Evolutionary conservation across 768 basidiomycete species (phyloP).

Genomic region (Lentinula detonsa): DNA sequence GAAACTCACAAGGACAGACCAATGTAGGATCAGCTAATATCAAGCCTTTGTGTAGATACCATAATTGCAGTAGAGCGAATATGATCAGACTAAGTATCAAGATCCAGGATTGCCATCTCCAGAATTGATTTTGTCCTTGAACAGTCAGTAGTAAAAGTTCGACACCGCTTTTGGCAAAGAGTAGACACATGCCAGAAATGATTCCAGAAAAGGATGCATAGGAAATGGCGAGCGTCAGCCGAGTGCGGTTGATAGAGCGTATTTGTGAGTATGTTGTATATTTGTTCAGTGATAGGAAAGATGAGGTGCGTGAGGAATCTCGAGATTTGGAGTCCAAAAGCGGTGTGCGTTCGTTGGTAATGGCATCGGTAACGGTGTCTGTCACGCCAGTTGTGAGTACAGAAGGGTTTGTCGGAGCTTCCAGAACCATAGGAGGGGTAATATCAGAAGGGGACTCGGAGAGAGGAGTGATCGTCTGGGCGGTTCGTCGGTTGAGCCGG

Average conservation of each 20-base stretch:
- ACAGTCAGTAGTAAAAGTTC: slow-evolving; percentile 80
- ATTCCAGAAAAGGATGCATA: slow-evolving; percentile 88
- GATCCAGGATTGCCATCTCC: slow-evolving; percentile 80
- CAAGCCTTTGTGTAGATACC: slow-evolving; percentile 79
- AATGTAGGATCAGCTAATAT: slow-evolving; percentile 79
- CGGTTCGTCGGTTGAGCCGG: slow-evolving; percentile 39
- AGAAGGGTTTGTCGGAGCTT: slow-evolving; percentile 29
- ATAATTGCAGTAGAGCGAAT: slow-evolving; percentile 77
- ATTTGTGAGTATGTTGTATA: slow-evolving; percentile 15
- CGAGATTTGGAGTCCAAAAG: slow-evolving; percentile 39
- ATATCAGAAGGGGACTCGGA: slow-evolving; percentile 20
- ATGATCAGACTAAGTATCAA: slow-evolving; percentile 64
- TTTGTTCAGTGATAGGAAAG: slow-evolving; percentile 14
- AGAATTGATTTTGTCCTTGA: slow-evolving; percentile 73
- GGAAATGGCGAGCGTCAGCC: slow-evolving; percentile 67
- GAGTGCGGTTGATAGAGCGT: slow-evolving; percentile 35
- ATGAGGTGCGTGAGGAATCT: slow-evolving; percentile 21
- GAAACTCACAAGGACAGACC: slow-evolving; percentile 72
- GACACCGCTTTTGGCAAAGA: slow-evolving; percentile 92
- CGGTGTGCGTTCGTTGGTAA: slow-evolving; percentile 51
- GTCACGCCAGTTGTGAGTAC: slow-evolving; percentile 29
- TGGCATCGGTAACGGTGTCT: slow-evolving; percentile 23
- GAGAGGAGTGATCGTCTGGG: slow-evolving; percentile 12
- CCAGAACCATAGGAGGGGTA: slow-evolving; percentile 29
- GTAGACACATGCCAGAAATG: slow-evolving; percentile 84